Evolutionary conservation across 768 basidiomycete species (phyloP).

Genomic region (Podaxis sp.): DNA sequence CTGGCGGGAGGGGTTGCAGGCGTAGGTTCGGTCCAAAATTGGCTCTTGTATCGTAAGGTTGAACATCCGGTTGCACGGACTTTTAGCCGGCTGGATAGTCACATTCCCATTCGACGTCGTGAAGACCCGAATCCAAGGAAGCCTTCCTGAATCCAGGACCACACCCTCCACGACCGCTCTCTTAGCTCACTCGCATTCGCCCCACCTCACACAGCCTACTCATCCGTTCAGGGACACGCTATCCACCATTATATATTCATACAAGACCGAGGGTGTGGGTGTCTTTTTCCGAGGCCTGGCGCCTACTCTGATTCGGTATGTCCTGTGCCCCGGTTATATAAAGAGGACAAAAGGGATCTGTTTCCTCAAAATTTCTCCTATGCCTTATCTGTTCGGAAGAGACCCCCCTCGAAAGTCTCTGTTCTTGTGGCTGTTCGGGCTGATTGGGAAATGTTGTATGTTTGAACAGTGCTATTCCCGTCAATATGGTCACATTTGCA

Average conservation of each 20-base stretch:
- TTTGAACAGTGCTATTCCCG: constrained; percentile 62
- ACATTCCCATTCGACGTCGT: constrained; percentile 90
- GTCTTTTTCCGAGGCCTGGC: constrained; percentile 77
- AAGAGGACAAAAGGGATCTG: background rate
- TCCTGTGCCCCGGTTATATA: constrained; percentile 5
- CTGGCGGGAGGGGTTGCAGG: constrained; percentile 77
- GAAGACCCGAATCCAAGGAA: constrained; percentile 83
- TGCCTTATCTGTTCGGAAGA: background rate
- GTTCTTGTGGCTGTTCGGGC: background rate
- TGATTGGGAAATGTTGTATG: background rate
- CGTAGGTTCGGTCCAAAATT: constrained; percentile 30
- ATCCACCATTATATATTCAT: constrained; percentile 57
- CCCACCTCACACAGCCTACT: background rate
- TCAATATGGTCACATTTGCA: constrained; percentile 81
- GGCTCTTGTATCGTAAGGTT: background rate
- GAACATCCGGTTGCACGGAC: background rate
- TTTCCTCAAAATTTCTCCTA: background rate
- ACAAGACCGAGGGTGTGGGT: constrained; percentile 54
- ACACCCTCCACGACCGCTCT: constrained; percentile 11
- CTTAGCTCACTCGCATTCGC: constrained; percentile 6
- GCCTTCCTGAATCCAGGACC: constrained; percentile 8
- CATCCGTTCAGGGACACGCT: constrained; percentile 58
- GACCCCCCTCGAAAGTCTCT: background rate
- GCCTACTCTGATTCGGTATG: constrained; percentile 78
- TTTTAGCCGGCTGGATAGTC: constrained; percentile 60